Evolutionary conservation across 495 filamentous ascomycete genomes (phyloP).

Genomic region (Lichenothelia convexa): DNA sequence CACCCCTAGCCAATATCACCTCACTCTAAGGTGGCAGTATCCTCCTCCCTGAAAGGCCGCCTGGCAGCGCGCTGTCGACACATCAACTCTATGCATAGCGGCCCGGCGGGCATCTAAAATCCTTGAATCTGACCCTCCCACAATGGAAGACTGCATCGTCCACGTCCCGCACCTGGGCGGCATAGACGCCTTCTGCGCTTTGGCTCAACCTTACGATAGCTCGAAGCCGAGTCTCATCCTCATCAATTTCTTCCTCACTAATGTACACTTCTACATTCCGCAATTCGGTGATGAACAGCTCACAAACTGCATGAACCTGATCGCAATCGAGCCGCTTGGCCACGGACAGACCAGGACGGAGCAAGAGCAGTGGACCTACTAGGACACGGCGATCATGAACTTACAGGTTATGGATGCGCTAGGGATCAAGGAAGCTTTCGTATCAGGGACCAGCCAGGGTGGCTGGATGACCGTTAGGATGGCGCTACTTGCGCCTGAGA

Average conservation of each 20-base stretch:
- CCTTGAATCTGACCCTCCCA: too few relatives aligned
- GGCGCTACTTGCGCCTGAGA: slow-evolving; percentile 40
- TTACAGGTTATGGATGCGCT: slow-evolving; percentile 33
- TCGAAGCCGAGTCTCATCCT: slow-evolving; percentile 39
- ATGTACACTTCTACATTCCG: slow-evolving; percentile 29
- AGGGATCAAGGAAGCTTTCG: slow-evolving; percentile 35
- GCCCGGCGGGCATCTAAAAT: too few relatives aligned
- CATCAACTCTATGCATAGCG: too few relatives aligned
- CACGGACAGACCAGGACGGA: slow-evolving; percentile 29
- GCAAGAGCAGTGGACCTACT: slow-evolving; percentile 30
- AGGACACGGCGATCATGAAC: slow-evolving; percentile 33
- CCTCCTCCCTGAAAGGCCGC: too few relatives aligned
- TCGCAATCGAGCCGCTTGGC: slow-evolving; percentile 33
- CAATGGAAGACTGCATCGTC: too few relatives aligned
- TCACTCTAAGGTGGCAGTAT: too few relatives aligned
- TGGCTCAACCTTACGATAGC: slow-evolving; percentile 28
- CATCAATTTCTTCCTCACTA: slow-evolving; percentile 41
- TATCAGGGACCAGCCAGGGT: slow-evolving; percentile 42
- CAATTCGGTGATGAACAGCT: slow-evolving; percentile 30
- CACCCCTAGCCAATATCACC: too few relatives aligned
- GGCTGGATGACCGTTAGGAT: slow-evolving; percentile 42
- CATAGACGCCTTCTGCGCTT: slow-evolving; percentile 33
- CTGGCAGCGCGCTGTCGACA: too few relatives aligned
- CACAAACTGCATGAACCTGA: slow-evolving; percentile 27
- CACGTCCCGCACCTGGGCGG: too few relatives aligned